Base-by-base conservation (phyloP, 2,329 filamentous ascomycete species). In the Hymenoscyphus fructigenus region DNA sequence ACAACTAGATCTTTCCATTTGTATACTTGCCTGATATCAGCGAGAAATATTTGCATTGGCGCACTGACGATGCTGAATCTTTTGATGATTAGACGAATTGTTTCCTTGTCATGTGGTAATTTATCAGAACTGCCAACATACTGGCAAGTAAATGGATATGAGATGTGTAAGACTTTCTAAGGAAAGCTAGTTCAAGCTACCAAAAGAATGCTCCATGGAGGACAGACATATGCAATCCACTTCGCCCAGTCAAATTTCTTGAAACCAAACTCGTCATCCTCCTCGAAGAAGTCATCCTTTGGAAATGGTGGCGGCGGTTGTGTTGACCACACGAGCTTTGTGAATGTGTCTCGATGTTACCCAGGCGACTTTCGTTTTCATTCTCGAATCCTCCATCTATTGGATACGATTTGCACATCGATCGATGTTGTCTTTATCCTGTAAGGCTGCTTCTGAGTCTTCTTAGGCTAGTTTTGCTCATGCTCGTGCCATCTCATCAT, bases 61-160 rank as follows among this genome's bases (percentile, higher is more conserved):
- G 76, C 74, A 5, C 76, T 77, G 1, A 78, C 74, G 29, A 78
- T 71, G 7, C 78, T 70, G 0, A 79, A 61, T n/a, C 77, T 71
- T 63, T 79, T 76, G 41, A 78, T 59, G 57, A 59, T 71, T 71
- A 50, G 74, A 47, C 50, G 74, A 70, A 62, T 71, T 68, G 47
- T 74, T 73, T 65, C 76, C 29, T 66, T n/a, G 55, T 69, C 63
- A 44, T 69, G 70, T 29, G 69, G 70, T 59, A 70, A 66, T 3
- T 70, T 56, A 32, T 70, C 66, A 63, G 68, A 69, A 55, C 69
- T 68, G 59, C 71, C 76, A 10, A 78, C 74, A 53, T 79, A 78
- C 64, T 77, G 74, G 3, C 75, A 75, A 23, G 76, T 74, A 53
- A 78, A 79, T 23, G 66, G 66, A 29, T 76, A 71, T 1, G 74